Conservation (phyloP, 192 early-diverging fungal species). For the Backusella psychrophila region DNA sequence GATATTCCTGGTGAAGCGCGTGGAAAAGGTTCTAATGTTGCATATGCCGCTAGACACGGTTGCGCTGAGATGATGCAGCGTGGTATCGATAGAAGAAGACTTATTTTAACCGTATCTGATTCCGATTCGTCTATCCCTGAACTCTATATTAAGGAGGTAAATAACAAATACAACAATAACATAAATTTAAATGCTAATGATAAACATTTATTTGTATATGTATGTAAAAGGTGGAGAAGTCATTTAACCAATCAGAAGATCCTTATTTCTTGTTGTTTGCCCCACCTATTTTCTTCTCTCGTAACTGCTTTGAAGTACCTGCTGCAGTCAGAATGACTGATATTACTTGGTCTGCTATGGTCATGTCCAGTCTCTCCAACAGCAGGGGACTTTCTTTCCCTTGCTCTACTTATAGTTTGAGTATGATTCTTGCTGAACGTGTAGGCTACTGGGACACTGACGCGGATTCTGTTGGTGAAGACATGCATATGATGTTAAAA, state of each 20-base stretch:
- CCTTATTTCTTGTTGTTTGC: slow-evolving; percentile 42
- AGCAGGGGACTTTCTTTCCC: slow-evolving; percentile 60
- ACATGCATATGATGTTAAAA: slow-evolving; percentile 83
- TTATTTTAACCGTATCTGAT: slow-evolving; percentile 72
- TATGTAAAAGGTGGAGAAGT: slow-evolving; percentile 36
- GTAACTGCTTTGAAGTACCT: slow-evolving; percentile 69
- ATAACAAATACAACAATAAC: slow-evolving; percentile 2
- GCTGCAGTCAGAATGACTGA: slow-evolving; percentile 71
- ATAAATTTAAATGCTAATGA: background rate
- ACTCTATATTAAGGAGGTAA: slow-evolving; percentile 58
- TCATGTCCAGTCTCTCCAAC: slow-evolving; percentile 70
- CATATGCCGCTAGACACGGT: slow-evolving; percentile 54
- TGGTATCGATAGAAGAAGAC: slow-evolving; percentile 47
- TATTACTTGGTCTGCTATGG: slow-evolving; percentile 72
- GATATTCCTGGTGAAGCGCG: slow-evolving; percentile 70
- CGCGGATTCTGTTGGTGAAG: slow-evolving; percentile 75
- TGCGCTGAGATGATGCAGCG: slow-evolving; percentile 30
- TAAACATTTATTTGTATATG: slow-evolving; percentile 14
- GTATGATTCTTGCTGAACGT: slow-evolving; percentile 66
- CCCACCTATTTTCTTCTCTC: slow-evolving; percentile 54
- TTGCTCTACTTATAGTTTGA: slow-evolving; percentile 75
- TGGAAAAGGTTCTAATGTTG: slow-evolving; percentile 73
- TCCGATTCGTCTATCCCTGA: slow-evolving; percentile 72
- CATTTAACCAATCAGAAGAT: slow-evolving; percentile 41
- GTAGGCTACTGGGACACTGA: slow-evolving; percentile 80